A percentile compares a stretch with the other conserved stretches of the same genome.
Evolutionary conservation across 1,139 yeast genomes (phyloP).

Genomic region (Lodderomyces metapsilosis): DNA sequence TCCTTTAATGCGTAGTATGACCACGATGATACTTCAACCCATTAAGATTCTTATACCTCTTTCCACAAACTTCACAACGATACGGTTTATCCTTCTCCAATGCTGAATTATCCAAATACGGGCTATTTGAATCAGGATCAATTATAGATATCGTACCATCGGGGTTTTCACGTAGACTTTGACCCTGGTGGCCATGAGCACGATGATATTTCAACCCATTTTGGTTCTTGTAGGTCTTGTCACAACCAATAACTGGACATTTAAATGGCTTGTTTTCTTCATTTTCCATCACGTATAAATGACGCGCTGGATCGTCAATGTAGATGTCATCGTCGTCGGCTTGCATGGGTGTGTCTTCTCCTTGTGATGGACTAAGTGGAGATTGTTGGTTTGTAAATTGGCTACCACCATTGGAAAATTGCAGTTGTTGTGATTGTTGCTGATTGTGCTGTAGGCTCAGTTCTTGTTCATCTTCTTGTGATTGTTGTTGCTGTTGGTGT

Average conservation of each 20-base stretch:
- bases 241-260: conserved; percentile 98
- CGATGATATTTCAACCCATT: conserved; percentile 96
- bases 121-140: conserved; percentile 89
- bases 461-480: conserved; percentile 14
- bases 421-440: conserved; percentile 9
- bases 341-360: conserved; percentile 28
- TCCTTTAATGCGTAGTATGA: conserved; percentile 83
- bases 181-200: conserved; percentile 96
- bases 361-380: conserved; percentile 16
- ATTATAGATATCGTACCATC: conserved; percentile 92
- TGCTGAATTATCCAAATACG: conserved; percentile 88
- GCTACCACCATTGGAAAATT: conserved; percentile 6
- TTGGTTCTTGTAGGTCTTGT: conserved; percentile 94
- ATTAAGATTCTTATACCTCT: conserved; percentile 90
- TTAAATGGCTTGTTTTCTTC: conserved; percentile 94
- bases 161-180: conserved; percentile 82
- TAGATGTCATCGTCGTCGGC: conserved; percentile 56
- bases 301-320: conserved; percentile 92
- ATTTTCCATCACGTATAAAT: conserved; percentile 85
- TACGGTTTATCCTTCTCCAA: conserved; percentile 98
- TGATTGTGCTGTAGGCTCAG: conserved; percentile 13
- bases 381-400: conserved; percentile 16
- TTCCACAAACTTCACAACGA: conserved; percentile 97
- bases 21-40: conserved; percentile 97
- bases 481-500: conserved; percentile 15